Percentiles rank a stretch among this genome's conserved stretches.
phyloP scores from a whole-genome alignment of 2,329 filamentous ascomycete genomes.

The Arthrobotrys pseudoclavata region DNA sequence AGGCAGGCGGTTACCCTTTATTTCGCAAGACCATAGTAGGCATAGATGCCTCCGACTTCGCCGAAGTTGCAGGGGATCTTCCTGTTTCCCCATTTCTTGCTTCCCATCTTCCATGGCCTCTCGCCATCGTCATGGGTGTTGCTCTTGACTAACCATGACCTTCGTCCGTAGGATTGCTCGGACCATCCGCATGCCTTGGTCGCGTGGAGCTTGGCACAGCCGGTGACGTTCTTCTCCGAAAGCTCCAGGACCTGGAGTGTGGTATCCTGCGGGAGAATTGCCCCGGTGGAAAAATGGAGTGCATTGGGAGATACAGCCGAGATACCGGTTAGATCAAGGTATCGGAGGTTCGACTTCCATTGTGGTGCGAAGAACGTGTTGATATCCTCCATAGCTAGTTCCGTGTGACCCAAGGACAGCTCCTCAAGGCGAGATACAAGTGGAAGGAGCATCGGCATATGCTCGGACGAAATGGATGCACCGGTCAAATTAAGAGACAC shows the following conservation, averaged over 20 bases:
- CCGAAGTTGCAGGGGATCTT: constrained; percentile 73
- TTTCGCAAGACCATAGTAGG: constrained; percentile 71
- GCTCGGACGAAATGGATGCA: constrained; percentile 76
- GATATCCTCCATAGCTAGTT: constrained; percentile 76
- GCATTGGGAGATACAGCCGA: constrained; percentile 71
- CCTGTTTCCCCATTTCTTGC: constrained; percentile 85
- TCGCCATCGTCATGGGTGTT: constrained; percentile 68
- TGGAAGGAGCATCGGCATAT: constrained; percentile 75
- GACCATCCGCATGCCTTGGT: constrained; percentile 53
- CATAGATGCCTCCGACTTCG: constrained; percentile 73
- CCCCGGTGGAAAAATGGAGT: constrained; percentile 72
- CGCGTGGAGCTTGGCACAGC: constrained; percentile 68
- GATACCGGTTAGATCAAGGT: constrained; percentile 82
- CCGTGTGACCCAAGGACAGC: constrained; percentile 77
- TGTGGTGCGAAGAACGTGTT: constrained; percentile 74
- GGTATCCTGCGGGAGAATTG: constrained; percentile 68
- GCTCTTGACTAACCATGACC: constrained; percentile 75
- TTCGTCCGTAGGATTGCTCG: constrained; percentile 73
- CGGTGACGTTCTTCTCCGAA: constrained; percentile 76
- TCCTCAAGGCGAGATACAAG: constrained; percentile 82
- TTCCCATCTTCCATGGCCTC: constrained; percentile 85
- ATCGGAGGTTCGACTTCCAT: constrained; percentile 72
- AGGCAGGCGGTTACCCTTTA: constrained; percentile 29
- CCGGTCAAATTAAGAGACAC: constrained; percentile 82
- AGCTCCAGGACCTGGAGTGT: constrained; percentile 84